phyloP scores from a whole-genome alignment of 140 eudicot species.

The Ambrosia hybrid region DNA sequence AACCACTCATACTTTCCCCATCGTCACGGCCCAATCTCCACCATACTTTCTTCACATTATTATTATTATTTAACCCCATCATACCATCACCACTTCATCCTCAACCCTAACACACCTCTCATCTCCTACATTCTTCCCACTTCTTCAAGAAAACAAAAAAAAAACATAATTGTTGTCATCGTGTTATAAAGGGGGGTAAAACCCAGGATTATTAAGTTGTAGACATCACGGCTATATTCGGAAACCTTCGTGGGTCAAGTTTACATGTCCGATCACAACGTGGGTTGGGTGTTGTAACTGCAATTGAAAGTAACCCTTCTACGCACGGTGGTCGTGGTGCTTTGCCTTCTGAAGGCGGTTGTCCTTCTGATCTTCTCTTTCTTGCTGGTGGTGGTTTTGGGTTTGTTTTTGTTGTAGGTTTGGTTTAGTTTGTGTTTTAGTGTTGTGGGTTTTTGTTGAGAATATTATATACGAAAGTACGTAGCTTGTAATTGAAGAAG shows the following conservation, averaged over 20 bases:
- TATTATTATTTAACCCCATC: constrained; percentile 14
- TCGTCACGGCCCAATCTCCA: constrained; percentile 29
- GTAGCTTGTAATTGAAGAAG: neutral
- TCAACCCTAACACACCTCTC: constrained; percentile 2
- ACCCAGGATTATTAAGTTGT: constrained; percentile 59
- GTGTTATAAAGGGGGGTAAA: constrained; percentile 50
- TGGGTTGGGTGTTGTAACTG: constrained; percentile 41
- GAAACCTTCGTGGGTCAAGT: constrained; percentile 39
- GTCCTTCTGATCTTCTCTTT: constrained; percentile 97
- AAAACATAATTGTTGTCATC: neutral
- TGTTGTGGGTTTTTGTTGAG: no score
- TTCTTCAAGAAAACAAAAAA: no score
- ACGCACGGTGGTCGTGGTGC: constrained; percentile 99
- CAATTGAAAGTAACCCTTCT: constrained; percentile 56
- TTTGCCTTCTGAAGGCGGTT: constrained; percentile 97
- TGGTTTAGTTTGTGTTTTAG: constrained; percentile 13
- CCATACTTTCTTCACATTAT: constrained; percentile 13
- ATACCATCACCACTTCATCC: neutral
- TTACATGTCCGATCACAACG: constrained; percentile 54
- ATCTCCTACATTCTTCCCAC: neutral
- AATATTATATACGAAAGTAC: neutral
- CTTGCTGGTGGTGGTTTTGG: constrained; percentile 80
- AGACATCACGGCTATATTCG: constrained; percentile 90
- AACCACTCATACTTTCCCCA: constrained; percentile 24
- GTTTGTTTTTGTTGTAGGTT: constrained; percentile 7